Conservation (phyloP, 2,329 filamentous ascomycete species). For the Paecilomyces dactylethromorphus region DNA sequence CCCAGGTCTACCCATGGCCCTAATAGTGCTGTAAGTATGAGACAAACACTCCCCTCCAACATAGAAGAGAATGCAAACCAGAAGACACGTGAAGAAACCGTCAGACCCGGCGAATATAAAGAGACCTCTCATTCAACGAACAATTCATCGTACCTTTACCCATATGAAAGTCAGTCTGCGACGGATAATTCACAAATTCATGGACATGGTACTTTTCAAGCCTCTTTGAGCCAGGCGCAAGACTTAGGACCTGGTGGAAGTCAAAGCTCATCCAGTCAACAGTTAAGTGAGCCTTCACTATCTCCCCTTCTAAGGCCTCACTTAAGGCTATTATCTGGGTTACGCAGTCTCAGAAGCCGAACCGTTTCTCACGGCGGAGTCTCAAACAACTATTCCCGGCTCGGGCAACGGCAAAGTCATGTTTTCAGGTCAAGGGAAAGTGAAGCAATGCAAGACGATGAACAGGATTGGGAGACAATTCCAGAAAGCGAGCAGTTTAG, state of each 20-base stretch:
- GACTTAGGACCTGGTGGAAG: neutral
- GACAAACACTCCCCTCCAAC: neutral
- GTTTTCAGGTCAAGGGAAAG: neutral
- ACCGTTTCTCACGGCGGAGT: neutral
- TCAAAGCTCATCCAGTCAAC: neutral
- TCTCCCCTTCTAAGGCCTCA: neutral
- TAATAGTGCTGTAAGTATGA: neutral
- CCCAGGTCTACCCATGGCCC: neutral
- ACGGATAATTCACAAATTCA: neutral
- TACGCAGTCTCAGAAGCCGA: neutral
- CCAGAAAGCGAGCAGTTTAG: neutral
- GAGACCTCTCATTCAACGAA: neutral
- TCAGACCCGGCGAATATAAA: neutral
- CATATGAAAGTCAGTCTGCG: neutral
- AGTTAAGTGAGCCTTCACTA: neutral
- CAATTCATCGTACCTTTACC: neutral
- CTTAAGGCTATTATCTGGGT: neutral
- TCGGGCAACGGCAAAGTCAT: neutral
- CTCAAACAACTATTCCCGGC: neutral
- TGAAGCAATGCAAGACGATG: neutral
- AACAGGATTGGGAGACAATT: neutral
- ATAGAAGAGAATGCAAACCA: neutral
- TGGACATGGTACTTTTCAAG: neutral
- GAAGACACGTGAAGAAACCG: neutral
- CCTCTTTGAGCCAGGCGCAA: neutral